Conservation (phyloP, 306 rosid species). For the Lagenaria siceraria region DNA sequence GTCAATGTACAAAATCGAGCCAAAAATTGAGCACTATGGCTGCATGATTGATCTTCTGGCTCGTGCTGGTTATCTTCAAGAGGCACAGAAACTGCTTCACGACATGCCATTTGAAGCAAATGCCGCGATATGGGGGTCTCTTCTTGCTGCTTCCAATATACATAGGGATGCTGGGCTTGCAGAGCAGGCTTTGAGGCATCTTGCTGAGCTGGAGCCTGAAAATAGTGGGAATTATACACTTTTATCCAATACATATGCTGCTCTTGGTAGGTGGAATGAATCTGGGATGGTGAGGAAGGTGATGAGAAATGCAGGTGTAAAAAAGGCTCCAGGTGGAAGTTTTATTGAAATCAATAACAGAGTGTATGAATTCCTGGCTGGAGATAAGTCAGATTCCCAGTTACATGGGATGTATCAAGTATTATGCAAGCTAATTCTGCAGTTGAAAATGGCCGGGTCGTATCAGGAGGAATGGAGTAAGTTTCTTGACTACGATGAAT, state of each 20-base stretch:
- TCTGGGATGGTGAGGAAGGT: conserved; percentile 45
- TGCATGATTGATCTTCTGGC: conserved; percentile 49
- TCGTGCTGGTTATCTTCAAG: conserved; percentile 53
- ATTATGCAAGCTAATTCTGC: conserved; percentile 25
- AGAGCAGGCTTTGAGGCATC: conserved; percentile 31
- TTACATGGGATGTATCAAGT: conserved; percentile 23
- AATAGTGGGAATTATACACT: conserved; percentile 47
- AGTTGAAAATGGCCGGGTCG: conserved; percentile 18
- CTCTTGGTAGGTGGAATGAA: conserved; percentile 51
- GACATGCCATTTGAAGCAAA: conserved; percentile 57
- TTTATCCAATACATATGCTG: conserved; percentile 45
- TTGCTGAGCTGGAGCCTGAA: conserved; percentile 38
- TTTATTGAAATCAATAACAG: conserved; percentile 44
- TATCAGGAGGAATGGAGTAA: conserved; percentile 13
- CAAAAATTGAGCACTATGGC: conserved; percentile 45
- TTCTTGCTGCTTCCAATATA: conserved; percentile 46
- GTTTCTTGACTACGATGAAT: conserved; percentile 19
- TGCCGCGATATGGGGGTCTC: conserved; percentile 64
- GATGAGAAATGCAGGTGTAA: conserved; percentile 40
- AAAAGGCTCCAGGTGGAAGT: conserved; percentile 48
- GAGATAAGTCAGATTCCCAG: conserved; percentile 31
- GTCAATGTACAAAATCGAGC: conserved; percentile 28
- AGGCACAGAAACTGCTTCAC: conserved; percentile 35
- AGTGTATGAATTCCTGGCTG: conserved; percentile 56
- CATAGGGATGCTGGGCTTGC: conserved; percentile 45